Conservation (phyloP, 306 rosid species). For the Purshia tridentata region DNA sequence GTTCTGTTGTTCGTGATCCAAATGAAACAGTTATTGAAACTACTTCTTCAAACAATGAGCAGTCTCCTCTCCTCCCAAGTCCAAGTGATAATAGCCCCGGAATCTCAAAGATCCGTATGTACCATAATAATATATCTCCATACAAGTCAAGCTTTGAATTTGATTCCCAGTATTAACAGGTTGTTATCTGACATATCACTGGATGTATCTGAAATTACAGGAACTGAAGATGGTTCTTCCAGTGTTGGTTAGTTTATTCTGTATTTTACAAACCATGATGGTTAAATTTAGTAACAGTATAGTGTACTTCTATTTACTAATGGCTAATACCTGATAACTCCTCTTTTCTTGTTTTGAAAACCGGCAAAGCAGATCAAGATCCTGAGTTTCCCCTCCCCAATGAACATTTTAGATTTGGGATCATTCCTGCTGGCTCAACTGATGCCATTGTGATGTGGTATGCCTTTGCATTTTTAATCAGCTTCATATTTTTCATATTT, state of each 20-base stretch:
- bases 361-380: constrained; percentile 48
- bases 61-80: constrained; percentile 57
- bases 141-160: constrained; percentile 20
- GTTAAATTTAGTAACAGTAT: neutral
- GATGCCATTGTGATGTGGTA: constrained; percentile 97
- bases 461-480: constrained; percentile 15
- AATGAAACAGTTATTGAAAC: constrained; percentile 44
- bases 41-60: constrained; percentile 46
- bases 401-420: constrained; percentile 75
- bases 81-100: constrained; percentile 35
- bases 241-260: constrained; percentile 27
- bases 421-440: constrained; percentile 96
- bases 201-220: constrained; percentile 32
- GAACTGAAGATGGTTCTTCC: constrained; percentile 40
- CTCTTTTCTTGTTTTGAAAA: constrained; percentile 33
- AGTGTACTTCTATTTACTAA: neutral
- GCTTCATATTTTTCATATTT: neutral
- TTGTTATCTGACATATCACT: constrained; percentile 25
- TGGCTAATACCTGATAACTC: neutral
- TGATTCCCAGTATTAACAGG: constrained; percentile 25
- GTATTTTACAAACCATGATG: constrained; percentile 3
- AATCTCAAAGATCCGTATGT: constrained; percentile 47
- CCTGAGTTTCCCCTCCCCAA: constrained; percentile 51
- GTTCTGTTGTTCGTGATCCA: constrained; percentile 34
- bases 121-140: constrained; percentile 28